Percentiles rank a stretch among this genome's conserved stretches.
Evolutionary conservation across 768 basidiomycete species (phyloP).

Genomic region (Podaxis sp.): DNA sequence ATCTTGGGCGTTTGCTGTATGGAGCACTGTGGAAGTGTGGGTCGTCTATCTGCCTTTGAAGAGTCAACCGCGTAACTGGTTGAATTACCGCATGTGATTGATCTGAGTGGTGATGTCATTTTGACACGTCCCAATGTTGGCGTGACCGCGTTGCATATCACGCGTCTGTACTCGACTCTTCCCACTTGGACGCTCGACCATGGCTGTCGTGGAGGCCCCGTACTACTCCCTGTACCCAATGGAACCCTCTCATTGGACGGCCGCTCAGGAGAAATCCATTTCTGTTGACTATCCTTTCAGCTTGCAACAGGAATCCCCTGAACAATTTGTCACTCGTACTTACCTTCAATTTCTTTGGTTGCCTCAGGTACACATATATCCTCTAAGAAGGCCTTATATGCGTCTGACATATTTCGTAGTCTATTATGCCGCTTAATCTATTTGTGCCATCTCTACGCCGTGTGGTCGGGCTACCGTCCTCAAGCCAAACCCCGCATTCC

Average conservation of each 20-base stretch:
- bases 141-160: not conserved
- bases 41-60: too few relatives aligned
- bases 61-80: too few relatives aligned
- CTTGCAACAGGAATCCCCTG: conserved; percentile 42
- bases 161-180: not conserved
- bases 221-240: not conserved
- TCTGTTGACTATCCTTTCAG: conserved; percentile 57
- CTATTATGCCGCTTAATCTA: conserved; percentile 64
- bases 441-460: conserved; percentile 57
- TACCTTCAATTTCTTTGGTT: conserved; percentile 81
- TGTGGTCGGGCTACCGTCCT: conserved; percentile 35
- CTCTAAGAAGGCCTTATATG: not conserved
- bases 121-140: not conserved
- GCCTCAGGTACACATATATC: conserved; percentile 51
- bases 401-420: conserved; percentile 36
- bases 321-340: conserved; percentile 57
- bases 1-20: too few relatives aligned
- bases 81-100: too few relatives aligned
- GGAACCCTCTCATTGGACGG: conserved; percentile 41
- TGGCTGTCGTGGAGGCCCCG: not conserved
- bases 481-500: conserved; percentile 40
- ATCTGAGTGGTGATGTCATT: too few relatives aligned
- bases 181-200: not conserved
- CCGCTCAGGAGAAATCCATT: conserved; percentile 56
- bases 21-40: too few relatives aligned